These are phyloP conservation scores for Globomyces sp. DNA, from an alignment of 371 early-diverging fungal genomes.

Conservation along the genomic window DNA sequence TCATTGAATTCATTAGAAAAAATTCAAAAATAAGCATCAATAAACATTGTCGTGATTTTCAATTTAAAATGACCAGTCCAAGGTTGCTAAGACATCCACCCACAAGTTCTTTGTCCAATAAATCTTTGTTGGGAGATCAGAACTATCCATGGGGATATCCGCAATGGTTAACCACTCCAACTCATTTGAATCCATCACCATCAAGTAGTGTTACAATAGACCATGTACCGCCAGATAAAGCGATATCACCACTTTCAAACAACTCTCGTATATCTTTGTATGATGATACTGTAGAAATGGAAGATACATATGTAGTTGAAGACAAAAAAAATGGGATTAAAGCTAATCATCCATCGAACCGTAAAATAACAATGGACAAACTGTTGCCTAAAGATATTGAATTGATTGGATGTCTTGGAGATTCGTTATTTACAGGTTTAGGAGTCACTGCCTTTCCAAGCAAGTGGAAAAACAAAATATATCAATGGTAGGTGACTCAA, in stretches of 20 bases:
- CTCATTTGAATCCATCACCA: too few relatives aligned
- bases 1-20: too few relatives aligned
- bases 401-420: constrained; percentile 20
- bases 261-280: background rate
- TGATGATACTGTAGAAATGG: background rate
- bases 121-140: constrained; percentile 17
- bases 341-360: background rate
- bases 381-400: constrained; percentile 14
- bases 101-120: constrained; percentile 8
- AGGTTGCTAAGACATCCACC: constrained; percentile 3
- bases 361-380: background rate
- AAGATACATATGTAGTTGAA: background rate
- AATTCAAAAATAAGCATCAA: too few relatives aligned
- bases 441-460: constrained; percentile 18
- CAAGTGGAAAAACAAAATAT: constrained; percentile 20
- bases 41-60: too few relatives aligned
- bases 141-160: constrained; percentile 22
- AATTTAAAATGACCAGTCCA: too few relatives aligned
- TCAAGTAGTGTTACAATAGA: background rate
- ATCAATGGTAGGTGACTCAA: background rate
- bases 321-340: background rate
- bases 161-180: constrained; percentile 7
- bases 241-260: background rate
- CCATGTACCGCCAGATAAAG: too few relatives aligned
- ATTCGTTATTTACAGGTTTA: constrained; percentile 23